Percentiles rank a stretch among this genome's conserved stretches.
phyloP scores from a whole-genome alignment of 83 land plant species.

The Diphasiastrum complanatum region DNA sequence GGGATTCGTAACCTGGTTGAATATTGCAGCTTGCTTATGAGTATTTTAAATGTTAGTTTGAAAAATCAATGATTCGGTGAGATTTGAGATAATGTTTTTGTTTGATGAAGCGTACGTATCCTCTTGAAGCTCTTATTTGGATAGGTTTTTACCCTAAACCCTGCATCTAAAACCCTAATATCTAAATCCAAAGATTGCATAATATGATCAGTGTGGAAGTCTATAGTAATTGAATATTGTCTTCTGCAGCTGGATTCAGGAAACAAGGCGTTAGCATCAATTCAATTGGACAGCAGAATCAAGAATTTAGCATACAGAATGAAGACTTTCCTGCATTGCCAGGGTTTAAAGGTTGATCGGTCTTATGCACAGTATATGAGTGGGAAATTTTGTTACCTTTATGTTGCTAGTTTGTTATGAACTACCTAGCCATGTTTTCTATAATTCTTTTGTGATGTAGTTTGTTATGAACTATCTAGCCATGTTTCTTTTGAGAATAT shows the following conservation, averaged over 20 bases:
- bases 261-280: slow-evolving; percentile 87
- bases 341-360: slow-evolving; percentile 78
- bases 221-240: no score
- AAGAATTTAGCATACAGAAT: slow-evolving; percentile 96
- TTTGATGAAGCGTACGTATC: no score
- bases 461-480: background rate
- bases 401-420: background rate
- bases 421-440: background rate
- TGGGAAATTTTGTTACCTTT: background rate
- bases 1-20: background rate
- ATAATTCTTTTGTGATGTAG: no score
- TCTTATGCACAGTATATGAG: background rate
- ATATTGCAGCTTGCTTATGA: background rate
- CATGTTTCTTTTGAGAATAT: background rate
- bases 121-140: no score
- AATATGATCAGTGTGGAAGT: no score
- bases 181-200: background rate
- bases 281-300: slow-evolving; percentile 89
- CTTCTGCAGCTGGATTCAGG: slow-evolving; percentile 52
- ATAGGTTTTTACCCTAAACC: no score
- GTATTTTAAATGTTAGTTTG: background rate
- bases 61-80: background rate
- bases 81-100: background rate
- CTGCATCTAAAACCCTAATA: no score
- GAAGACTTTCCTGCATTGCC: slow-evolving; percentile 98